Conservation (phyloP, 2,329 filamentous ascomycete genomes). For the Pseudocercospora eumusae region DNA sequence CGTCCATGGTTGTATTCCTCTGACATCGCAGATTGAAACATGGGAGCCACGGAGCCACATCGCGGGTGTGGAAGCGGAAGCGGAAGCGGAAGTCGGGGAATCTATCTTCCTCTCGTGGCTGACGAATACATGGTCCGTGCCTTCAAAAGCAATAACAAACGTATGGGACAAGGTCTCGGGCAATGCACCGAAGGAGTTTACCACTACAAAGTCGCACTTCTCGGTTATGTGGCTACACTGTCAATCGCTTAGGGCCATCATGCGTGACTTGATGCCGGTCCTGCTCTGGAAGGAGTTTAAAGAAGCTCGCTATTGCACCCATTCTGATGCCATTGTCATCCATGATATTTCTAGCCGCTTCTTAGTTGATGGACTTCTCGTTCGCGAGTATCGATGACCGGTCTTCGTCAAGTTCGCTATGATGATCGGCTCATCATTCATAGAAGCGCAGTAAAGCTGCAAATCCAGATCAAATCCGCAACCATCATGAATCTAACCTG, state of each 20-base stretch:
- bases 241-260: not conserved
- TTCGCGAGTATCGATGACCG: not conserved
- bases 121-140: not conserved
- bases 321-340: not conserved
- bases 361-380: not conserved
- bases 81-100: too few species aligned
- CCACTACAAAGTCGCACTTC: not conserved
- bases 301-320: not conserved
- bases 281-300: not conserved
- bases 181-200: not conserved
- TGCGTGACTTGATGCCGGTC: not conserved
- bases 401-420: not conserved
- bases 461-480: not conserved
- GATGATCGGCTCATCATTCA: not conserved
- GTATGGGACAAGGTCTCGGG: not conserved
- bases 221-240: not conserved
- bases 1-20: constrained; percentile 12
- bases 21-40: not conserved
- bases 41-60: not conserved
- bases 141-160: not conserved
- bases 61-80: not conserved
- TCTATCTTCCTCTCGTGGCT: too few species aligned
- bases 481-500: not conserved
- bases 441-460: not conserved
- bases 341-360: not conserved